Evolutionary conservation across 2,329 filamentous ascomycete genomes (phyloP), one percentile per base, ranked within the genome.

Genomic region (Rosellinia necatrix): DNA sequence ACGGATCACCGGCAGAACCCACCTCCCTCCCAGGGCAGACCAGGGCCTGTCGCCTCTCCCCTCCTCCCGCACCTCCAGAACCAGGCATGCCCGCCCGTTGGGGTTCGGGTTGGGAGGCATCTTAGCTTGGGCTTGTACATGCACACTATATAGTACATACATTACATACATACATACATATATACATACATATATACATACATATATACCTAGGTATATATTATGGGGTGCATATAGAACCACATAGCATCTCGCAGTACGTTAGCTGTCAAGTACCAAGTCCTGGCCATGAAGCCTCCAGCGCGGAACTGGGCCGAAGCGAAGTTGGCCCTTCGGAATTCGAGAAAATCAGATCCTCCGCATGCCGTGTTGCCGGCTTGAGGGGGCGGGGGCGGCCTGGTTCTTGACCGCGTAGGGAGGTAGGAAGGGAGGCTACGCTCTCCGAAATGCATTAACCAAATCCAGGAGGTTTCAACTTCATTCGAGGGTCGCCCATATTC

Each of bases 1-100:
- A 51, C 29, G 38, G 47, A 58, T 58, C 51, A 41, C 29, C 51
- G n/a, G n/a, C 0, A 21, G 19, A 46, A 25, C 22, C 46, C 40
- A 47, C 40, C 22, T 15, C 21, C n/a, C n/a, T n/a, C n/a, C n/a
- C n/a, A n/a, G n/a, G n/a, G n/a, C n/a, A n/a, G n/a, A n/a, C n/a
- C n/a, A n/a, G 17, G 12, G 29, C 44, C 15, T 17, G 30, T 49
- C 44, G 24, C 25, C 32, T 38, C 37, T 29, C 29, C 38, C 15
- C 35, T 30, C 17, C 37, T n/a, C 44, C n/a, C 29, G 10, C 12
- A 17, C 22, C 25, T 15, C 19, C n/a, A n/a, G n/a, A 50, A 2
- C 38, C 22, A 43, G 29, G n/a, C 9, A 41, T 9, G 17, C n/a
- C 42, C 41, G 29, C 29, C 48, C 30, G 17, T 37, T 42, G 38